Conservation (phyloP, 768 basidiomycete species). For the Calvatia gigantea region DNA sequence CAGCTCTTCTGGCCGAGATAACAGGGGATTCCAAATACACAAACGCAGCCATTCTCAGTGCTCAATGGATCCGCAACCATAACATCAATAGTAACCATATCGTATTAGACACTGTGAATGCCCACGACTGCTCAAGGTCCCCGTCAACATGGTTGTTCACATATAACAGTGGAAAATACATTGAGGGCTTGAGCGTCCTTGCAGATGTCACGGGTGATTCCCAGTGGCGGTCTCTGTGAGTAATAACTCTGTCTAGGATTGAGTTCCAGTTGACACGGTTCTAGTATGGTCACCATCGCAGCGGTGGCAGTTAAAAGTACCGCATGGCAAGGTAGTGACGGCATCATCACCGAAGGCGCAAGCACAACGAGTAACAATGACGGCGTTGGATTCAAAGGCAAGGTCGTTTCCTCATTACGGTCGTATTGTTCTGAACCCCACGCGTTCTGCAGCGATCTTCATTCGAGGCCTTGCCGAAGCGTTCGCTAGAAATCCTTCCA, state of each 20-base stretch:
- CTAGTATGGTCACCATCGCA: conserved; percentile 23
- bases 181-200: conserved; percentile 49
- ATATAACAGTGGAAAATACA: conserved; percentile 51
- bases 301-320: conserved; percentile 40
- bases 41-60: conserved; percentile 41
- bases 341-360: conserved; percentile 51
- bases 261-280: background rate
- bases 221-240: conserved; percentile 40
- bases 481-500: conserved; percentile 33
- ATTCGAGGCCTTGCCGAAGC: conserved; percentile 47
- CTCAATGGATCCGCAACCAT: conserved; percentile 44
- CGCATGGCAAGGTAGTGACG: conserved; percentile 45
- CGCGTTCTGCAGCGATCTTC: conserved; percentile 27
- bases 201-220: conserved; percentile 36
- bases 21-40: conserved; percentile 42
- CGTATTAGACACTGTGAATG: conserved; percentile 46
- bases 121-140: conserved; percentile 42
- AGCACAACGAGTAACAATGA: conserved; percentile 39
- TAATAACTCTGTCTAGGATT: conserved; percentile 1
- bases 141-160: conserved; percentile 47
- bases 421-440: background rate
- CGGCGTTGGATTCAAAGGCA: conserved; percentile 51
- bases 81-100: conserved; percentile 40
- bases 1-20: conserved; percentile 44
- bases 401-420: background rate